A percentile compares a stretch with the other conserved stretches of the same genome.
Evolutionary conservation across 345 rosid genomes (phyloP).

Genomic region (Erodium maritimum): DNA sequence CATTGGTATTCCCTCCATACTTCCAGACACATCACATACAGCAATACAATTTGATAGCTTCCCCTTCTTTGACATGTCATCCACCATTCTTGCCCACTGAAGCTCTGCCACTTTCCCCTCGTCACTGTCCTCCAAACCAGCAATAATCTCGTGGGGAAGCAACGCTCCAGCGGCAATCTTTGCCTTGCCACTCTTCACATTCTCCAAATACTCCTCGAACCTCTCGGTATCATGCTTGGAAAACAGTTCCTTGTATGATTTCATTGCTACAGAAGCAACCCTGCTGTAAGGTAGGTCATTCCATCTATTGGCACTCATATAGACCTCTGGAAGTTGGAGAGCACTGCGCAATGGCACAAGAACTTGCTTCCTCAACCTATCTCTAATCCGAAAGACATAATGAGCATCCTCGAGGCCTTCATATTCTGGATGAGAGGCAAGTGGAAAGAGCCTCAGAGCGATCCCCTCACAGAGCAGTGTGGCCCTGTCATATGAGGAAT

Average conservation of each 20-base stretch:
- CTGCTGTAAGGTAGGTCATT: conserved; percentile 32
- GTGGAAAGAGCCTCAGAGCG: conserved; percentile 34
- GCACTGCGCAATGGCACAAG: conserved; percentile 41
- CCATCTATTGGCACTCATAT: conserved; percentile 42
- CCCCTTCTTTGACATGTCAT: conserved; percentile 34
- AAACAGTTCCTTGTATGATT: conserved; percentile 41
- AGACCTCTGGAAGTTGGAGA: conserved; percentile 52
- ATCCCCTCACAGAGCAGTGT: conserved; percentile 49
- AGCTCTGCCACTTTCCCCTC: conserved; percentile 46
- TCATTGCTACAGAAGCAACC: conserved; percentile 59
- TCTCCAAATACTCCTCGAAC: conserved; percentile 29
- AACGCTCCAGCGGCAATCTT: conserved; percentile 49
- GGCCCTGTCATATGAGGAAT: conserved; percentile 38
- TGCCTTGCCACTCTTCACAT: conserved; percentile 33
- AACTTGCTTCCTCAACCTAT: conserved; percentile 43
- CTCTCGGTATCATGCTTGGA: conserved; percentile 31
- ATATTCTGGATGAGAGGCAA: conserved; percentile 31
- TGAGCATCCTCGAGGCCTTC: conserved; percentile 53
- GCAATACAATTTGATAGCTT: conserved; percentile 45
- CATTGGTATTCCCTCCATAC: conserved; percentile 38
- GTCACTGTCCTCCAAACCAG: conserved; percentile 17
- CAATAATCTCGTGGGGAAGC: conserved; percentile 54
- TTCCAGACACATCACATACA: conserved; percentile 44
- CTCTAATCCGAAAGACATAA: conserved; percentile 48
- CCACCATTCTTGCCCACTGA: conserved; percentile 52